Evolutionary conservation across 768 basidiomycete species (phyloP).

Genomic region (Chiua virens): DNA sequence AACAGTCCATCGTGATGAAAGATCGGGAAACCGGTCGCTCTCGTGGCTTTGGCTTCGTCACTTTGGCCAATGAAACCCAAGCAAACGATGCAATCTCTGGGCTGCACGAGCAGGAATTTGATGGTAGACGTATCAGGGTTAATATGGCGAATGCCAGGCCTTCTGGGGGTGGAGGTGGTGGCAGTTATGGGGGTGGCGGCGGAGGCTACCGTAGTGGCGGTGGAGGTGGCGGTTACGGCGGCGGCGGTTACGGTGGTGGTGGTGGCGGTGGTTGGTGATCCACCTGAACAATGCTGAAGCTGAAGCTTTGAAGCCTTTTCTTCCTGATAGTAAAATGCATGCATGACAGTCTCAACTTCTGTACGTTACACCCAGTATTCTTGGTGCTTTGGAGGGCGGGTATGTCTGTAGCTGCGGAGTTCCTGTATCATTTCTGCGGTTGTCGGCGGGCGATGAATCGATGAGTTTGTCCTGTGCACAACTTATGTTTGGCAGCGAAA

Average conservation of each 20-base stretch:
- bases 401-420: conserved; percentile 7
- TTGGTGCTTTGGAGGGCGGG: conserved; percentile 5
- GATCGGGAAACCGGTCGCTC: conserved; percentile 60
- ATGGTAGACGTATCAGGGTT: conserved; percentile 55
- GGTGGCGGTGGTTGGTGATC: conserved; percentile 14
- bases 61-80: conserved; percentile 30
- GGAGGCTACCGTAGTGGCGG: conserved; percentile 13
- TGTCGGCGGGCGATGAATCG: background rate
- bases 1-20: conserved; percentile 37
- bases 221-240: conserved; percentile 10
- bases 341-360: conserved; percentile 9
- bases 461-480: no score
- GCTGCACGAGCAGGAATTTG: conserved; percentile 53
- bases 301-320: background rate
- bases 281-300: background rate
- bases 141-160: conserved; percentile 39
- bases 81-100: conserved; percentile 45
- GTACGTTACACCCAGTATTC: background rate
- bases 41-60: conserved; percentile 59
- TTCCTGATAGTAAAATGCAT: conserved; percentile 7
- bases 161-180: conserved; percentile 29
- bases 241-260: conserved; percentile 4
- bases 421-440: background rate
- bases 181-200: conserved; percentile 9
- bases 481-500: no score